Conservation (phyloP, 805 yeast genomes). For the Yueomyces sp. region DNA sequence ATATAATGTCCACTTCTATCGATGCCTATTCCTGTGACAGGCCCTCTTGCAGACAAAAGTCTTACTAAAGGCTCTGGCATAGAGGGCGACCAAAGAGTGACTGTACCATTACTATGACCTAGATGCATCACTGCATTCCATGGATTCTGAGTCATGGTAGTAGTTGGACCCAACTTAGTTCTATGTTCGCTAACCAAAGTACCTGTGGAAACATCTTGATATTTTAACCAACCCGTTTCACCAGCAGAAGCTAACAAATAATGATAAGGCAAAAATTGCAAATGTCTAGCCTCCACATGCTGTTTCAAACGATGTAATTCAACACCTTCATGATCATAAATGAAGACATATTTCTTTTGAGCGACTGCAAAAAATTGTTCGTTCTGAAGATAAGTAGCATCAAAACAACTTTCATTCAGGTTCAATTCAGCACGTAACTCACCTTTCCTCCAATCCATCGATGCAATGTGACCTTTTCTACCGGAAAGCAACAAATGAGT, state of each 20-base stretch:
- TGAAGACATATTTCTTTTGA: constrained; percentile 85
- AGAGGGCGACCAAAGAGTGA: constrained; percentile 86
- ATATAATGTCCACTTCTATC: constrained; percentile 89
- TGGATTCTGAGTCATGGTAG: constrained; percentile 79
- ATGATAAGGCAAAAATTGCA: constrained; percentile 90
- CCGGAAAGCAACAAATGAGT: constrained; percentile 79
- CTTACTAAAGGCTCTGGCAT: constrained; percentile 78
- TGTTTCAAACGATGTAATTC: constrained; percentile 87
- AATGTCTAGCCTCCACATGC: constrained; percentile 70
- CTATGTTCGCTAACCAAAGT: constrained; percentile 66
- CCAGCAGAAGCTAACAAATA: constrained; percentile 81
- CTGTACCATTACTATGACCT: constrained; percentile 89
- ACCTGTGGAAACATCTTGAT: constrained; percentile 94
- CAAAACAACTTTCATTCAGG: constrained; percentile 78
- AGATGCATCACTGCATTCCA: constrained; percentile 92
- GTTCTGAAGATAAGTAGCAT: constrained; percentile 81
- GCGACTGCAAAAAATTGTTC: constrained; percentile 95
- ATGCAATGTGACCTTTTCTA: constrained; percentile 85
- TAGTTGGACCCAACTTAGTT: constrained; percentile 84
- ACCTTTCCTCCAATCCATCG: constrained; percentile 92
- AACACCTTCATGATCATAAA: constrained; percentile 81
- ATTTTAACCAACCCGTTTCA: constrained; percentile 74
- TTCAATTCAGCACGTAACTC: constrained; percentile 67
- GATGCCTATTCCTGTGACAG: constrained; percentile 70
- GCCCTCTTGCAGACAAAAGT: constrained; percentile 71